Base-by-base conservation (phyloP, 306 rosid genomes). In the Casuarina cunninghamiana region DNA sequence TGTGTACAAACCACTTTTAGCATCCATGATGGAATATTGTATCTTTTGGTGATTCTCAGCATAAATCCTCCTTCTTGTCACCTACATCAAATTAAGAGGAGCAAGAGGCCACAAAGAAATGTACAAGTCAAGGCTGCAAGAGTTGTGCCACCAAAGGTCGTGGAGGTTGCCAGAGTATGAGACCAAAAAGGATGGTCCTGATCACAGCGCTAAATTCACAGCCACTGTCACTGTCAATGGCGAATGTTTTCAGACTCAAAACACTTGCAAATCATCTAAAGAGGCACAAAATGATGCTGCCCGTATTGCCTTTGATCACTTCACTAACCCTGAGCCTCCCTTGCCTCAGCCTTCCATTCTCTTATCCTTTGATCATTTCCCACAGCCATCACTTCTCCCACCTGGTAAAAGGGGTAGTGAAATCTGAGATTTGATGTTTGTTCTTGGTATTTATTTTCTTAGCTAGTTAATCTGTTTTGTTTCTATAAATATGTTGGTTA, bases 281-380 rank as follows among this genome's bases (percentile, higher is more conserved):
- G 67, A 65, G 6, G 83, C 97, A 9, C 93, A 92, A 61, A 90
- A 92, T 76, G 81, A 75, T 5, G 98, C 85, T 1, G 96, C 98
- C 7, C 61, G 79, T 69, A 50, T 84, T 37, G 98, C 98, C 2
- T 84, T 86, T 17, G 60, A 65, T 5, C 89, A 86, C n/a, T 80
- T 91, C 60, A 71, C 86, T 5, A 66, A 67, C 48, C 82, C 41
- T 2, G 57, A 80, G 3, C 39, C 13, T 1, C 46, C 76, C 6
- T 21, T 75, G 19, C 49, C 46, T 2, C 76, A 2, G 9, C 10
- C 54, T 72, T 12, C 53, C 46, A 19, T 9, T 42, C 53, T 51
- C 49, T 38, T 48, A 42, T 5, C 32, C 13, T 17, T 68, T 45
- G 69, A 32, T 42, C 35, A 35, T 72, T 76, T 70, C 72, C 85